Base-by-base conservation (phyloP, 371 early-diverging fungal genomes). In the Rhizomucor miehei region DNA sequence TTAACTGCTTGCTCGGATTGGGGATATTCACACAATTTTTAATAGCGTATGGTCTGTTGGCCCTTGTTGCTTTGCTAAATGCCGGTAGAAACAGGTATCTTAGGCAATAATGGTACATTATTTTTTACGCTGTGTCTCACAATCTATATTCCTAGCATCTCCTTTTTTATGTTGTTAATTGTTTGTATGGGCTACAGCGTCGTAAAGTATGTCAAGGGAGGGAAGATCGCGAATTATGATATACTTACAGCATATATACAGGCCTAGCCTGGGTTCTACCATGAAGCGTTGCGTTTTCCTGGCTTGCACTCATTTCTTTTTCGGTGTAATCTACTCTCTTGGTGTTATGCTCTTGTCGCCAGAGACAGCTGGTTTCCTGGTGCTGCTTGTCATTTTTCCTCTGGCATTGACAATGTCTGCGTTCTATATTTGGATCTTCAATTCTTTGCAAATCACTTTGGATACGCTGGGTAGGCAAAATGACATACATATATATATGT, bases 121-220 rank as follows among this genome's bases (percentile, higher is more conserved):
- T n/a, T n/a, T n/a, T n/a, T n/a, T n/a, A n/a, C n/a, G n/a, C n/a
- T n/a, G n/a, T n/a, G n/a, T n/a, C n/a, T n/a, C n/a, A n/a, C n/a
- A n/a, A n/a, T n/a, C n/a, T n/a, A n/a, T 41, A 44, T 36, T 11
- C n/a, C n/a, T n/a, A 77, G 91, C 57, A 69, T 94, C 56, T 93
- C 97, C 2, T 91, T 98, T 67, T 97, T 96, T 56, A 90, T 98
- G 89, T 77, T 98, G 8, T 71, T 97, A 35, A 90, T 98, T 45
- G 97, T 98, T 3, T 84, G 91, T 16, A 83, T 98, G 65, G 98
- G 98, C 10, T 98, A 94, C 64, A 94, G 98, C 50, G 96, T 98
- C 35, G 90, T 94, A 47, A 89, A 83, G 90, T 90, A 84, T 49
- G 77, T 52, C 1, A 19, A 16, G 6, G 8, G 20, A 3, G 34